Evolutionary conservation across 192 early-diverging fungal genomes (phyloP), one percentile per base, ranked within the genome.

Genomic region (Podila epicladia): DNA sequence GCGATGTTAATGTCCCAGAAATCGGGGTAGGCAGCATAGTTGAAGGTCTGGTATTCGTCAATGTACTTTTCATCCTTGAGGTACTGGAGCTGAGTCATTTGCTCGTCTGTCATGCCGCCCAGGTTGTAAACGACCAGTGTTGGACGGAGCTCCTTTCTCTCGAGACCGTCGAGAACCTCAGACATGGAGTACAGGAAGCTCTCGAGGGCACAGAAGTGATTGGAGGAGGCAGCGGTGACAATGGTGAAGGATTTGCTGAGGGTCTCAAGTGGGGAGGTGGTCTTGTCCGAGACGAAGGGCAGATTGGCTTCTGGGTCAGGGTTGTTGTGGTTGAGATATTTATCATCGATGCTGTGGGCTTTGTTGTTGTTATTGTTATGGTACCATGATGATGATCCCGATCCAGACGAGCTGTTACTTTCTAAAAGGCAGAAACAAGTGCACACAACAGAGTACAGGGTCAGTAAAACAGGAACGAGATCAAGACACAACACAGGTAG

Each of bases 191-290:
- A 87, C 15, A 89, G 64, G 58, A 85, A 89, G 38, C 72, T 77
- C 55, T 89, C 85, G 38, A 89, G 71, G 29, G 85, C 82, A 51
- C 87, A 89, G 19, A 89, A 82, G 24, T 89, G 87, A 65, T 89
- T 89, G 1, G 75, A 84, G 55, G 85, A 87, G 22, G 87, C 85
- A 15, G 84, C 87, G 1, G 87, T 89, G 31, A 87, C 83, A 33
- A 89, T 87, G 3, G 86, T 87, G 41, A 74, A 83, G 55, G 59
- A 28, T 38, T 69, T 80, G 24, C 41, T 49, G 13, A 80, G 71
- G 13, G 65, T 80, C 35, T 80, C 77, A 26, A 80, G 28, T 2
- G 71, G 59, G 19, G 77, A 80, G 29, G 58, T 59, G 13, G 65
- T 72, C 12, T 71, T 71, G 58, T 80, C 77, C 28, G 65, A 58